Evolutionary conservation across 2,329 filamentous ascomycete species (phyloP), one percentile per base, ranked within the genome.

Genomic region (Epichloe amarillans): DNA sequence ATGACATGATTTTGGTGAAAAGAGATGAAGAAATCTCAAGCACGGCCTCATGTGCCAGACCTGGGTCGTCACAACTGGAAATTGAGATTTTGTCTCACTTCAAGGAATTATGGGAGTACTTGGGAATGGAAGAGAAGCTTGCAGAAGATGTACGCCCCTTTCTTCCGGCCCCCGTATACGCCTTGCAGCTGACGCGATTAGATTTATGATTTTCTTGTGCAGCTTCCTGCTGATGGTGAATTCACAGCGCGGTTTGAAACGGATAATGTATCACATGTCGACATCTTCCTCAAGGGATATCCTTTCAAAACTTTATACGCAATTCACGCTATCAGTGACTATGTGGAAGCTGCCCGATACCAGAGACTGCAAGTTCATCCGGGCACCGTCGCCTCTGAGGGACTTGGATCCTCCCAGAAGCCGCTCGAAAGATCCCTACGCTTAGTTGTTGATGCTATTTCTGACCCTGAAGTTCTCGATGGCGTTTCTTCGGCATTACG

Each of bases 41-140:
- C 3, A 65, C 71, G 51, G 62, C 73, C 26, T 58, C 70, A 54
- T 61, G 72, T 33, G 67, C 75, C 49, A 72, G 71, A 54, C 74
- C 67, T 48, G 79, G 70, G 47, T 77, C 71, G 45, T 82, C 71
- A 55, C 76, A 70, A 37, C 75, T 97, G 3, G 88, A 97, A 62
- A 75, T 79, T 12, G 86, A 91, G 58, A 82, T 97, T 21, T 71
- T 93, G 57, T 76, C 82, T 52, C 86, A 94, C 64, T 95, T 95
- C 60, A 77, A 87, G 50, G 82, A 91, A 54, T 69, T 98, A 23
- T 95, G 93, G 75, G 77, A 80, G 42, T 85, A 91, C 60, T 73
- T 97, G 50, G 80, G 82, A 55, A 77, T 90, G 68, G 78, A 86
- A 43, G 82, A 90, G 52, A 73, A 70, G 47, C 69, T 88, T 41